Conservation (phyloP, 2,329 filamentous ascomycete genomes). For the Monilinia aucupariae region DNA sequence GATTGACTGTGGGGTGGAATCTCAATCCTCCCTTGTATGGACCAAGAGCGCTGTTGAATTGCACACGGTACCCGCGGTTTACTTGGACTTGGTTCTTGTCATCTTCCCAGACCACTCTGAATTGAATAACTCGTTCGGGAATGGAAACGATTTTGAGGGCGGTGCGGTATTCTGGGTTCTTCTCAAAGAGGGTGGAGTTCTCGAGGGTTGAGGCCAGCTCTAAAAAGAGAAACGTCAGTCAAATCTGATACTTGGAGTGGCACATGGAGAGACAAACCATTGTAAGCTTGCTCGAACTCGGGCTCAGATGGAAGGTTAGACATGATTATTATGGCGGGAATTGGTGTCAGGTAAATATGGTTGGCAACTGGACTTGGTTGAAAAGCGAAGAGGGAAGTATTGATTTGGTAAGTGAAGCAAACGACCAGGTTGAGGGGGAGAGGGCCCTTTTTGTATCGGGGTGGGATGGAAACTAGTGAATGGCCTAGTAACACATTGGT, state of each 20-base stretch:
- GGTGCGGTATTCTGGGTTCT: conserved; percentile 90
- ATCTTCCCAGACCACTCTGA: conserved; percentile 95
- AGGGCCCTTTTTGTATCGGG: conserved; percentile 13
- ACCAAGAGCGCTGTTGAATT: conserved; percentile 96
- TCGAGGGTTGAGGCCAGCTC: conserved; percentile 94
- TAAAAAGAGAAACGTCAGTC: conserved; percentile 36
- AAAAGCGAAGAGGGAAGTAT: background rate
- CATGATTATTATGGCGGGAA: conserved; percentile 45
- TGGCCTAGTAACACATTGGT: conserved; percentile 7
- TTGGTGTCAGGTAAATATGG: conserved; percentile 7
- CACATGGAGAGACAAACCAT: conserved; percentile 50
- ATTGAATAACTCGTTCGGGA: conserved; percentile 93
- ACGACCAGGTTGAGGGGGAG: background rate
- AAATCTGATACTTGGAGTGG: background rate
- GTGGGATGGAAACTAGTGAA: background rate
- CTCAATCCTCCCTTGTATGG: conserved; percentile 97
- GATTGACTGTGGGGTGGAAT: conserved; percentile 85
- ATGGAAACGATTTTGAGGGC: conserved; percentile 83
- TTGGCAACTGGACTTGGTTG: background rate
- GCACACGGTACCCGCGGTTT: conserved; percentile 92
- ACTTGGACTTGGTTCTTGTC: conserved; percentile 84
- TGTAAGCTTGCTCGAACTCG: conserved; percentile 98
- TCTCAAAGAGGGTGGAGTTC: conserved; percentile 84
- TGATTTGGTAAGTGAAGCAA: background rate
- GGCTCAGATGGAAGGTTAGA: conserved; percentile 83